A percentile compares a stretch with the other conserved stretches of the same genome.
Evolutionary conservation across 495 filamentous ascomycete genomes (phyloP).

Genomic region (Tuber magnatum): DNA sequence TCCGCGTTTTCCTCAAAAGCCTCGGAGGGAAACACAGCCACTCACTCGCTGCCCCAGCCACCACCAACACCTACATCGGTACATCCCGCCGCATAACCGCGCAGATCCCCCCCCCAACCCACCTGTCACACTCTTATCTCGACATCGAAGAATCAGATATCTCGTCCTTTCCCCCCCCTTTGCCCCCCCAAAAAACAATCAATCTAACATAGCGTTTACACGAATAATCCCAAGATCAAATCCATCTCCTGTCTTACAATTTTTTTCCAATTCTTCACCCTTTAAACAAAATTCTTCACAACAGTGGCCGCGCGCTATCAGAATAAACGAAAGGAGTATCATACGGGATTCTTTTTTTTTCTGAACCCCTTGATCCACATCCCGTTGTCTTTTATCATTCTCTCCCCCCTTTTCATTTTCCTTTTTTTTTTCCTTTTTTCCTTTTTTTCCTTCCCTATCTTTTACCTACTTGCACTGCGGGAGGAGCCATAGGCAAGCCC

Average conservation of each 20-base stretch:
- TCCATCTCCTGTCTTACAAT: background rate
- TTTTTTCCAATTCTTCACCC: background rate
- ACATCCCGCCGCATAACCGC: background rate
- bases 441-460: background rate
- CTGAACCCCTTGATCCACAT: slow-evolving; percentile 1
- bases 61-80: background rate
- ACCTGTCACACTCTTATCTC: background rate
- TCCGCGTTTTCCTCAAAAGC: background rate
- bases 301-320: background rate
- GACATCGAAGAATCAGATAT: background rate
- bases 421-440: slow-evolving; percentile 3
- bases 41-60: background rate
- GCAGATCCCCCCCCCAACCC: background rate
- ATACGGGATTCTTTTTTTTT: slow-evolving; percentile 14
- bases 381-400: slow-evolving; percentile 4
- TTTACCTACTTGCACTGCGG: background rate
- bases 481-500: background rate
- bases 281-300: background rate
- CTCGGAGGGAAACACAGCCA: background rate
- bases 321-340: background rate
- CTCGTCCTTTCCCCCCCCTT: background rate
- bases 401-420: too few species aligned
- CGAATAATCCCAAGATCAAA: background rate
- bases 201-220: background rate
- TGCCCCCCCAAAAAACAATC: background rate